Percentiles rank a stretch among this genome's conserved stretches.
These are phyloP conservation scores for Colletotrichum viniferum DNA, from an alignment of 2,329 filamentous ascomycete species.

Conservation along the genomic window DNA sequence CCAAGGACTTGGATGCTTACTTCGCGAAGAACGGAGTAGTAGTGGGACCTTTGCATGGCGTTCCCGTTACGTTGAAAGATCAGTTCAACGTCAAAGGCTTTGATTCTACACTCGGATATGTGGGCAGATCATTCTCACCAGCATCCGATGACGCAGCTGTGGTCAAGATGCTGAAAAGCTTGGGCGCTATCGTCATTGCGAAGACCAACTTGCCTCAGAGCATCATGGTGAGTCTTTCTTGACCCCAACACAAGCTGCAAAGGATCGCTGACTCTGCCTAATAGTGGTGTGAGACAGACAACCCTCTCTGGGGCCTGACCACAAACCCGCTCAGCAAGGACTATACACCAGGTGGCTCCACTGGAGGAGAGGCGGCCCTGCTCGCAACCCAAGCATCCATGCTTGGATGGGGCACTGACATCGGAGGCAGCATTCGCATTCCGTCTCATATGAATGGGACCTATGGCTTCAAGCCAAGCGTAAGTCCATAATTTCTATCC, in stretches of 20 bases:
- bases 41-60: constrained; percentile 63
- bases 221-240: constrained; percentile 46
- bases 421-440: constrained; percentile 44
- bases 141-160: constrained; percentile 57
- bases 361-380: constrained; percentile 58
- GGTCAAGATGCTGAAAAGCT: constrained; percentile 58
- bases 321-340: constrained; percentile 67
- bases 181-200: constrained; percentile 67
- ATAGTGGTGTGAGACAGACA: constrained; percentile 41
- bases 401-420: constrained; percentile 45
- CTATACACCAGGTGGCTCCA: constrained; percentile 66
- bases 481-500: background rate
- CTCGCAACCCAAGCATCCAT: constrained; percentile 44
- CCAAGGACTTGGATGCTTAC: constrained; percentile 42
- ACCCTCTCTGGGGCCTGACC: constrained; percentile 61
- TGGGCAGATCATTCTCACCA: constrained; percentile 51
- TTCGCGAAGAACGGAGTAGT: constrained; percentile 40
- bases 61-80: constrained; percentile 58
- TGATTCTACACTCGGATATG: constrained; percentile 57
- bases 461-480: constrained; percentile 31
- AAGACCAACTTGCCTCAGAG: constrained; percentile 73
- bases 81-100: constrained; percentile 61
- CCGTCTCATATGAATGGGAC: constrained; percentile 39
- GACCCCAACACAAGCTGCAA: background rate
- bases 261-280: constrained; percentile 23